Percentiles rank a stretch among this genome's conserved stretches.
These are phyloP conservation scores for Apocynum venetum DNA, from an alignment of 257 asterid genomes.

Conservation along the genomic window DNA sequence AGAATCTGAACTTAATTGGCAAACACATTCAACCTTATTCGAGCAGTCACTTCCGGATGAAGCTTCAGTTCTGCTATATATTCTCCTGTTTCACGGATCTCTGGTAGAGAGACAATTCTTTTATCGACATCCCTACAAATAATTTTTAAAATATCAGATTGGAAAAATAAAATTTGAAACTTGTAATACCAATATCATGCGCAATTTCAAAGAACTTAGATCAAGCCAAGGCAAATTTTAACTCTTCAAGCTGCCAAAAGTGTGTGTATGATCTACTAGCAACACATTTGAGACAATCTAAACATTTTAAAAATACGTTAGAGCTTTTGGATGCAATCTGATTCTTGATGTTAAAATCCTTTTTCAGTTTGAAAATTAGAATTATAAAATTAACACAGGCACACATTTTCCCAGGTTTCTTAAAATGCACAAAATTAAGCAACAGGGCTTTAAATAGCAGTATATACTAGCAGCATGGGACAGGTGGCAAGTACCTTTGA, in stretches of 20 bases:
- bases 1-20: constrained; percentile 45
- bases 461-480: neutral
- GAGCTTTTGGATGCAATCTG: neutral
- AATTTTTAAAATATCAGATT: neutral
- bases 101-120: constrained; percentile 79
- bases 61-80: constrained; percentile 83
- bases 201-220: neutral
- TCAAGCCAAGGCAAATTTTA: neutral
- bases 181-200: neutral
- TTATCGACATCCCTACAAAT: constrained; percentile 81
- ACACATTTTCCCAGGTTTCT: neutral
- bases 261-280: neutral
- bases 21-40: constrained; percentile 59
- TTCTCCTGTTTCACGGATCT: constrained; percentile 96
- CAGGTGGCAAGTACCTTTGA: constrained; percentile 56
- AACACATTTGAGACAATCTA: neutral
- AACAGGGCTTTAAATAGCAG: neutral
- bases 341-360: neutral
- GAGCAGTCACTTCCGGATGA: constrained; percentile 89
- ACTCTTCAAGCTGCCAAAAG: neutral
- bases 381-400: neutral
- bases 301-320: neutral
- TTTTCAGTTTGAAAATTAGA: neutral
- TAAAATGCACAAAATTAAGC: neutral
- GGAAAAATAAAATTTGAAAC: neutral